phyloP scores from a whole-genome alignment of 1,139 yeast species.

The Sugiyamaella pinicola region DNA sequence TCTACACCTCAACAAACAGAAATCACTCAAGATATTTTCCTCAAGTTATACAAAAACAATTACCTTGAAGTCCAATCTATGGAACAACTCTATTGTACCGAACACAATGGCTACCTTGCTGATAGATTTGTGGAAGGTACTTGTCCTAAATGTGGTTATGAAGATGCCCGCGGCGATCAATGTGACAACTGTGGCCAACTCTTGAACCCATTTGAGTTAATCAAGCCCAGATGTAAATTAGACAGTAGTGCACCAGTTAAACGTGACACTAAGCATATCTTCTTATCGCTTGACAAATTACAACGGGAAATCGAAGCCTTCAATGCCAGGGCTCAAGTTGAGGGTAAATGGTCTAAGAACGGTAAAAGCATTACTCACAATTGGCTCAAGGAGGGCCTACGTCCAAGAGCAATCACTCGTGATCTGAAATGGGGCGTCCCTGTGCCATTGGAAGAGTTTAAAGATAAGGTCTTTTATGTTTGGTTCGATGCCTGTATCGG shows the following conservation, averaged over 20 bases:
- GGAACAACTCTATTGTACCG: conserved; percentile 88
- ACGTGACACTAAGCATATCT: conserved; percentile 81
- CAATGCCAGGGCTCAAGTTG: conserved; percentile 64
- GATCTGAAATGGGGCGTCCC: conserved; percentile 99
- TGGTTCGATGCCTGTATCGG: conserved; percentile 99
- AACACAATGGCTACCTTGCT: conserved; percentile 87
- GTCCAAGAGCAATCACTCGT: conserved; percentile 94
- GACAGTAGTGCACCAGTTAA: conserved; percentile 82
- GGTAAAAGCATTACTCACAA: conserved; percentile 83
- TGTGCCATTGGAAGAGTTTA: conserved; percentile 77
- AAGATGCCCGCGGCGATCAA: conserved; percentile 98
- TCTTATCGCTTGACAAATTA: conserved; percentile 77
- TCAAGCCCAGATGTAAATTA: conserved; percentile 92
- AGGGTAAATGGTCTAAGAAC: conserved; percentile 91
- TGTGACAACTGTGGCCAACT: conserved; percentile 95
- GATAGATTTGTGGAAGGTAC: conserved; percentile 97
- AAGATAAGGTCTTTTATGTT: conserved; percentile 89
- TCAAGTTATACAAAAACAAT: conserved; percentile 70
- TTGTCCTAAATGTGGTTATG: conserved; percentile 92
- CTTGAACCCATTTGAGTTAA: conserved; percentile 88
- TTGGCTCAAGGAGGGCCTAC: conserved; percentile 92
- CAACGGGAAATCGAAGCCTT: conserved; percentile 74
- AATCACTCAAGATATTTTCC: conserved; percentile 91
- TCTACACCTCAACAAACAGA: conserved; percentile 90
- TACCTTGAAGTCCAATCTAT: conserved; percentile 83